Conservation (phyloP, 768 basidiomycete species). For the Leccinum obscurum region DNA sequence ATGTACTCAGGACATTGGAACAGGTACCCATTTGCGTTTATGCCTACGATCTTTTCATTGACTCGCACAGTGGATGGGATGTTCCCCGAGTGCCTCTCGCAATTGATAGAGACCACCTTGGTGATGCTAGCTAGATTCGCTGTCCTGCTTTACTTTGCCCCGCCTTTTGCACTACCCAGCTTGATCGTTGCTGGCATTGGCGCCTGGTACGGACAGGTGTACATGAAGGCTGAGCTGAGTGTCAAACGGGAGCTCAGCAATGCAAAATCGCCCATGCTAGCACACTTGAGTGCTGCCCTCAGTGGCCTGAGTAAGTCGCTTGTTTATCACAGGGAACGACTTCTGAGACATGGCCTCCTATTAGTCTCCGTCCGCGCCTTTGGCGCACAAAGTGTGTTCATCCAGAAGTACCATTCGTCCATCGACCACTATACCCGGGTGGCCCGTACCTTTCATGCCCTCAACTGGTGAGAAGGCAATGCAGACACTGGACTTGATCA, state of each 20-base stretch:
- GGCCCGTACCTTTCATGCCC: constrained; percentile 31
- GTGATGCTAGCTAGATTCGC: constrained; percentile 6
- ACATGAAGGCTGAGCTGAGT: constrained; percentile 43
- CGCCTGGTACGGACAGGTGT: constrained; percentile 37
- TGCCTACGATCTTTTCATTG: not conserved
- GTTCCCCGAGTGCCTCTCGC: not conserved
- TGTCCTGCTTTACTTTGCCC: constrained; percentile 8
- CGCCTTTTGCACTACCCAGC: constrained; percentile 27
- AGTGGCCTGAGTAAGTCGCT: constrained; percentile 17
- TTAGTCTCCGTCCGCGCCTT: constrained; percentile 42
- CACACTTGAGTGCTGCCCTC: constrained; percentile 14
- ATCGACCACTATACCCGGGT: constrained; percentile 37
- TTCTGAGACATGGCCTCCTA: not conserved
- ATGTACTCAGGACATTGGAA: constrained; percentile 52
- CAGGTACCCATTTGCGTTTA: not conserved
- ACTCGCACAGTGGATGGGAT: constrained; percentile 13
- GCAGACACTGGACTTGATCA: not conserved
- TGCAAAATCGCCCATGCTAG: constrained; percentile 21
- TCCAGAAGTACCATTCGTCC: constrained; percentile 26
- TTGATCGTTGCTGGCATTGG: constrained; percentile 30
- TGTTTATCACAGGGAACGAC: not conserved
- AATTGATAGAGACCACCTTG: constrained; percentile 3
- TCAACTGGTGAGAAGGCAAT: constrained; percentile 22
- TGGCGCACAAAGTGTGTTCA: constrained; percentile 35
- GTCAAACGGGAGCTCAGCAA: constrained; percentile 34